These are phyloP conservation scores for Arabidopsis suecica DNA, from an alignment of 345 rosid species.

Conservation along the genomic window DNA sequence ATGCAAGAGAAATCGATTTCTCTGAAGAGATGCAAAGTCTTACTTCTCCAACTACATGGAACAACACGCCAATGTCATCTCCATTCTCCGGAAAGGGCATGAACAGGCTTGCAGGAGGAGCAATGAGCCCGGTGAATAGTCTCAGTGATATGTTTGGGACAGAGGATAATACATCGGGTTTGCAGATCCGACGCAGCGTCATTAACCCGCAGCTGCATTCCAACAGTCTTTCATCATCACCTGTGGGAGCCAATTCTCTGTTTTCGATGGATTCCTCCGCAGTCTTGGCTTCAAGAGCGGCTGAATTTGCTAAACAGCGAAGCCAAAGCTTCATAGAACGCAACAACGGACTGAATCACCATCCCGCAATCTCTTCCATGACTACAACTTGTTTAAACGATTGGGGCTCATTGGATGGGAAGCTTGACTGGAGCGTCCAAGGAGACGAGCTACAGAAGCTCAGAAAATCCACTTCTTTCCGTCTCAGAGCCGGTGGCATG, in stretches of 20 bases:
- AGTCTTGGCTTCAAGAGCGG: slow-evolving; percentile 59
- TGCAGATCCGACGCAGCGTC: slow-evolving; percentile 55
- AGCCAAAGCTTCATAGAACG: slow-evolving; percentile 82
- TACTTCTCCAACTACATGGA: slow-evolving; percentile 71
- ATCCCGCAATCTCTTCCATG: slow-evolving; percentile 49
- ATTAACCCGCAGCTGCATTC: slow-evolving; percentile 50
- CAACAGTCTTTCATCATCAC: slow-evolving; percentile 56
- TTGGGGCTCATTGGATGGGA: slow-evolving; percentile 85
- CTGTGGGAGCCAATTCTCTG: slow-evolving; percentile 52
- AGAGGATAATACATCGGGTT: slow-evolving; percentile 48
- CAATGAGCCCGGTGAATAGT: slow-evolving; percentile 66
- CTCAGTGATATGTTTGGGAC: slow-evolving; percentile 70
- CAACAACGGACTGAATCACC: slow-evolving; percentile 51
- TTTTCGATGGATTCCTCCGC: slow-evolving; percentile 61
- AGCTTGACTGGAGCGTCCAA: slow-evolving; percentile 78
- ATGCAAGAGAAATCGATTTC: slow-evolving; percentile 71
- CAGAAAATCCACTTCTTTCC: slow-evolving; percentile 73
- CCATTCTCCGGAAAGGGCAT: slow-evolving; percentile 52
- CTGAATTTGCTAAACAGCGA: slow-evolving; percentile 67
- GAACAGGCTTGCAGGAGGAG: slow-evolving; percentile 56
- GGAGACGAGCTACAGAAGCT: slow-evolving; percentile 78
- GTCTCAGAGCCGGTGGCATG: slow-evolving; percentile 51
- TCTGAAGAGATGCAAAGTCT: slow-evolving; percentile 63
- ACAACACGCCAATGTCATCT: slow-evolving; percentile 52
- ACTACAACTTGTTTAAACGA: slow-evolving; percentile 51